Conservation (phyloP, 2,329 filamentous ascomycete genomes). For the Colletotrichum scovillei region DNA sequence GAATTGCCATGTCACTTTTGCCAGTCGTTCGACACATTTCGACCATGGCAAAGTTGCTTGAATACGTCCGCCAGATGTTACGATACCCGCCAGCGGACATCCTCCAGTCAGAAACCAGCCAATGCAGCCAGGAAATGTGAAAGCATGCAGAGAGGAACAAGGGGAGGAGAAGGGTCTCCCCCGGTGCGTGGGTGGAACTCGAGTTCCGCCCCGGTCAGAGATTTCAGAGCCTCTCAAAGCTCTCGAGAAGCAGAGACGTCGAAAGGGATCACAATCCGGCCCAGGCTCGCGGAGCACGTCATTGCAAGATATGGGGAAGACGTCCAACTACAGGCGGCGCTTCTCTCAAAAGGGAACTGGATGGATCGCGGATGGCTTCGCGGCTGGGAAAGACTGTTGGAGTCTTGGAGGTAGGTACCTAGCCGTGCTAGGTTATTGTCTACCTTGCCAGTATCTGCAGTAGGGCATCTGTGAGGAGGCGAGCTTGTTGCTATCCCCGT, state of each 20-base stretch:
- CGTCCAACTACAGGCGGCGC: neutral
- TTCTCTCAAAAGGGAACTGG: neutral
- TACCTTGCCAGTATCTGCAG: neutral
- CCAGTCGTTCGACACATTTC: neutral
- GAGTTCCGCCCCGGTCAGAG: slow-evolving; percentile 13
- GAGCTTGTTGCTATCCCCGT: neutral
- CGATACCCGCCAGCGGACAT: slow-evolving; percentile 10
- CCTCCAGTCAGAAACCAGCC: neutral
- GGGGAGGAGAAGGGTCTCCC: neutral
- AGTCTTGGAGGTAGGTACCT: too few relatives aligned
- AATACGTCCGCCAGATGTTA: slow-evolving; percentile 3
- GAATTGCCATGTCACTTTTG: neutral
- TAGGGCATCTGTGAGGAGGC: neutral
- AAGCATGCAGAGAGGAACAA: neutral
- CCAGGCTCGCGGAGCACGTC: slow-evolving; percentile 18
- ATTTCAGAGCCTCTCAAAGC: neutral
- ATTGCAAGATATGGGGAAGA: slow-evolving; percentile 21
- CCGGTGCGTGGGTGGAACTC: slow-evolving; percentile 4
- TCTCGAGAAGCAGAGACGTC: too few relatives aligned
- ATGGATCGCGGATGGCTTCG: neutral
- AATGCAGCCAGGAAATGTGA: neutral
- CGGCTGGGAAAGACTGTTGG: too few relatives aligned
- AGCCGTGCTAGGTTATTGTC: too few relatives aligned
- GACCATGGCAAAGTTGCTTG: neutral
- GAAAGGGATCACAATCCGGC: neutral